Percentiles rank a stretch among this genome's conserved stretches.
Conservation (phyloP, 192 early-diverging fungal genomes). For the Pilaira anomala region DNA sequence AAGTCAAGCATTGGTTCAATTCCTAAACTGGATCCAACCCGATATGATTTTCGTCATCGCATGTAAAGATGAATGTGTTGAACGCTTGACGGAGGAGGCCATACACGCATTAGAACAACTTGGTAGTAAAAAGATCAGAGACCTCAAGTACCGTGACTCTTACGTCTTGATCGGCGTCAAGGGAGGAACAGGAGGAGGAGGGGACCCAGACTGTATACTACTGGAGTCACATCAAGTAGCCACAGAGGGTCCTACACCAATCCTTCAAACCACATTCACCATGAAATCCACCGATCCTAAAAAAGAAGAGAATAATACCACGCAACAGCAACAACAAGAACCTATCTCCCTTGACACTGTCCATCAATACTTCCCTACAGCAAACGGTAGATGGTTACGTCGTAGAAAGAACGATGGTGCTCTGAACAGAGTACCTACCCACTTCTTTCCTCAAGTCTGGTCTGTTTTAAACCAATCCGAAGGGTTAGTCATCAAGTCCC, state of each 20-base stretch:
- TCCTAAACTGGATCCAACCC: constrained; percentile 60
- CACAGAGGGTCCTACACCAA: constrained; percentile 56
- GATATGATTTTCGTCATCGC: constrained; percentile 65
- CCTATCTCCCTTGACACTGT: constrained; percentile 42
- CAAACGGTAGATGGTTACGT: constrained; percentile 66
- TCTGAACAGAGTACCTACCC: constrained; percentile 71
- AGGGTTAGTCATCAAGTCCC: constrained; percentile 57
- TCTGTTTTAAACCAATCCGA: constrained; percentile 57
- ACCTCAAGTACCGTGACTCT: constrained; percentile 72
- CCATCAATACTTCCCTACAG: constrained; percentile 43
- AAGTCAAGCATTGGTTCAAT: constrained; percentile 62
- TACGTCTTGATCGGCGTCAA: constrained; percentile 58
- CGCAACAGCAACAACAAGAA: no score
- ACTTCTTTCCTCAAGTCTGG: constrained; percentile 81
- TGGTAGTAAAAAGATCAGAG: constrained; percentile 51
- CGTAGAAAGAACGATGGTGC: constrained; percentile 84
- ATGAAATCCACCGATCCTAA: no score
- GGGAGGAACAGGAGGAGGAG: no score
- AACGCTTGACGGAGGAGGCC: constrained; percentile 61
- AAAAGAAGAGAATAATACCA: no score
- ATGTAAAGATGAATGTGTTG: constrained; percentile 67
- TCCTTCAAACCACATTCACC: no score
- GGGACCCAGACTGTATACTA: no score
- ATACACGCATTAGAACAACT: constrained; percentile 57
- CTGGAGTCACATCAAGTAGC: constrained; percentile 54